Conservation (phyloP, 345 rosid species). For the Corymbia maculata region DNA sequence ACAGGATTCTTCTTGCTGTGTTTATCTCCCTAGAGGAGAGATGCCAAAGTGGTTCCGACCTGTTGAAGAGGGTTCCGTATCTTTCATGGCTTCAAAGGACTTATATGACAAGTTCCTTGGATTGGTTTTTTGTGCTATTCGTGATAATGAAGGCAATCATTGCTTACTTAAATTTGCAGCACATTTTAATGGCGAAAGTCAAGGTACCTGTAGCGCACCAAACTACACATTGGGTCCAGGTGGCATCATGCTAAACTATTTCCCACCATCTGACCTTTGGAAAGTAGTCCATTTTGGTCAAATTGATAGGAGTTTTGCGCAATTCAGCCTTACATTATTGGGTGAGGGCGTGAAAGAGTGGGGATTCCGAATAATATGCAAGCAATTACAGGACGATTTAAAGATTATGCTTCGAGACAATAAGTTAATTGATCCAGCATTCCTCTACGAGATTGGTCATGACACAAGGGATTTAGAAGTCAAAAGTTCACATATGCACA, state of each 20-base stretch:
- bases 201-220: rapidly evolving
- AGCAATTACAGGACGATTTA: too few species aligned
- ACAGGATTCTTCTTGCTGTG: not conserved
- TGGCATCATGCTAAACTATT: too few species aligned
- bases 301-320: too few species aligned
- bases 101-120: not conserved
- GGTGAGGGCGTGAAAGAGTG: rapidly evolving
- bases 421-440: too few species aligned
- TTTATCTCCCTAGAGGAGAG: not conserved
- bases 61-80: rapidly evolving
- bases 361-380: too few species aligned
- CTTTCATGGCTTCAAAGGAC: not conserved
- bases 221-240: rapidly evolving
- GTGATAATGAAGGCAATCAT: rapidly evolving
- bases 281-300: too few species aligned
- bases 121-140: rapidly evolving
- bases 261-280: too few species aligned
- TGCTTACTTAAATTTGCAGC: rapidly evolving
- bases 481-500: too few species aligned
- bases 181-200: too few species aligned
- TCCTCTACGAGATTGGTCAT: too few species aligned
- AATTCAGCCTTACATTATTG: too few species aligned
- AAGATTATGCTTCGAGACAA: too few species aligned
- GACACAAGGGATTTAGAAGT: rapidly evolving
- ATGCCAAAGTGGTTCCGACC: not conserved